Base-by-base conservation (phyloP, 2,329 filamentous ascomycete genomes). In the Diaporthe vexans region DNA sequence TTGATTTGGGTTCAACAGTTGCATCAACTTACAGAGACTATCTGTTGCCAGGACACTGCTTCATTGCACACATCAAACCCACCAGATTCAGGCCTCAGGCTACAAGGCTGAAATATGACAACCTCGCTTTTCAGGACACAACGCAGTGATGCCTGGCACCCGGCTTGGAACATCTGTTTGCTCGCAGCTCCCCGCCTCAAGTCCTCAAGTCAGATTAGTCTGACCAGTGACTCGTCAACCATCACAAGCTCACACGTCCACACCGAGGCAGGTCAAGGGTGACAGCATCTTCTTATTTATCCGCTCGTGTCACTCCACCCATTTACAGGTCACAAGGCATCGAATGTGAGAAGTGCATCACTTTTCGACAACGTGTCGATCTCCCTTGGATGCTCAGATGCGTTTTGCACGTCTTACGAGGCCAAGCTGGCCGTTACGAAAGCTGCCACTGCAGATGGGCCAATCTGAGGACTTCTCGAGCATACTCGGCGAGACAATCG, bases 101-200 rank as follows among this genome's bases (percentile, higher is more conserved):
- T 71, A 13, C 24, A 73, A 76, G 75, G 73, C 71, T 73, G 71
- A 52, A 73, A 48, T 33, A 19, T 40, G 37, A 46, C 74, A 75
- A 75, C 75, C 75, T 76, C 73, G 71, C 73, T 72, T 72, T 67
- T 76, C 71, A 48, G 75, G 75, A 73, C 71, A 68, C 75, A 76
- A 76, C 68, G 76, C 69, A 74, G 46, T 71, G 65, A 67, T 76
- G 75, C 67, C 75, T 76, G 59, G 73, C n/a, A 11, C 33, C 57
- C 35, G 19, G 29, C 43, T 46, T 40, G 7, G 40, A 37, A 46
- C 9, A 54, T 24, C 37, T 58, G 51, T 72, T 48, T 63, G 57
- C 24, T 33, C 2, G n/a, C 17, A 21, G 3, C n/a, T n/a, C 56
- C 70, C 70, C 70, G 46, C 57, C 35, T 54, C 35, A 46, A 54